Conservation (phyloP, 2,329 filamentous ascomycete genomes). For the Colletotrichum echinochloae region DNA sequence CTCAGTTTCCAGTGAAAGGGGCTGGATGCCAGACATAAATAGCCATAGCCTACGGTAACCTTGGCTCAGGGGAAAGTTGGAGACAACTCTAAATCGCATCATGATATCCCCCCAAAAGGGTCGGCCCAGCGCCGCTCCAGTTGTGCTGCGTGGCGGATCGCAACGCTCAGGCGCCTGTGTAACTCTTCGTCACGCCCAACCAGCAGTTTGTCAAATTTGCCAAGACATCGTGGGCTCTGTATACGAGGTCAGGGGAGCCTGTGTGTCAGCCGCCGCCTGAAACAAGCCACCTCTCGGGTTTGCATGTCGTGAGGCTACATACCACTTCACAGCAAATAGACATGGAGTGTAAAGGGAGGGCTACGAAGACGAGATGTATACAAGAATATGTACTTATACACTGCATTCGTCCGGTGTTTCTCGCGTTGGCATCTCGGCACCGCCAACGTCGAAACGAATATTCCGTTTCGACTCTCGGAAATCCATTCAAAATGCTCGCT, state of each 20-base stretch:
- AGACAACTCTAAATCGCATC: neutral
- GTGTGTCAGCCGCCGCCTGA: neutral
- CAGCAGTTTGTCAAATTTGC: neutral
- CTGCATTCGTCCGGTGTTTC: neutral
- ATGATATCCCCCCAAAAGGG: neutral
- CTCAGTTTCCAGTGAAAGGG: neutral
- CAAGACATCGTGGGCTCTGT: neutral
- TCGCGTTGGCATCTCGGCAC: too few relatives aligned
- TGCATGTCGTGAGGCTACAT: neutral
- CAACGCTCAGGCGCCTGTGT: neutral
- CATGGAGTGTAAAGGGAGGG: too few relatives aligned
- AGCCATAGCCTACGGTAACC: neutral
- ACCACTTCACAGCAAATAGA: neutral
- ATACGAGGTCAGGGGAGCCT: neutral
- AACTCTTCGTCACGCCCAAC: too few relatives aligned
- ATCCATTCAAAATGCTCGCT: slow-evolving; percentile 7
- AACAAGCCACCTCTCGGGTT: slow-evolving; percentile 1
- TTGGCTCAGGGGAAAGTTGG: slow-evolving; percentile 5
- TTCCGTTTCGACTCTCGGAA: neutral
- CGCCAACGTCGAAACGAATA: neutral
- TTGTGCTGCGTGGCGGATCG: neutral
- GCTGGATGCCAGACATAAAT: neutral
- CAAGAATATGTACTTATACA: neutral
- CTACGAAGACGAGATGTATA: too few relatives aligned
- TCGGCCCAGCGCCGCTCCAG: neutral